These are phyloP conservation scores for Cymbopogon flexuosus DNA, from an alignment of 202 grass and related monocot species.

Conservation along the genomic window DNA sequence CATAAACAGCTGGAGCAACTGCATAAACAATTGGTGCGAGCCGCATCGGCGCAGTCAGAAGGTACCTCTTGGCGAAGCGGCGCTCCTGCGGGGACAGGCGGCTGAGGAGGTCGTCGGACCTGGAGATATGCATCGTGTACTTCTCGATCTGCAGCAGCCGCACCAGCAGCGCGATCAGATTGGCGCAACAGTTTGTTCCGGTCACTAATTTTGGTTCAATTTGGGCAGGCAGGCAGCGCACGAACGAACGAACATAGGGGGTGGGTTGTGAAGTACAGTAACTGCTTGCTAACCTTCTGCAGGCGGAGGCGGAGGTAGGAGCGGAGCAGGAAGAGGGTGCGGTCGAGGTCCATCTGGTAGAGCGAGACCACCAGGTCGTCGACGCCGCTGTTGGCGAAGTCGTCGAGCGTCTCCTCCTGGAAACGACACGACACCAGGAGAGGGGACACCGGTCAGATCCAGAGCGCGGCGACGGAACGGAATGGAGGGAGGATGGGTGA, in stretches of 20 bases:
- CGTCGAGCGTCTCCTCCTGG: conserved; percentile 82
- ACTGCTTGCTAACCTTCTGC: conserved; percentile 43
- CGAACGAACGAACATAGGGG: neutral
- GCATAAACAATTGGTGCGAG: too few relatives aligned
- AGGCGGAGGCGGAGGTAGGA: conserved; percentile 87
- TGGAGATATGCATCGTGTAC: conserved; percentile 61
- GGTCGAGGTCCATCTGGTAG: conserved; percentile 91
- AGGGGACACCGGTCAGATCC: neutral
- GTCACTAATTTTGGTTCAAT: neutral
- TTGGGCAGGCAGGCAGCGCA: neutral
- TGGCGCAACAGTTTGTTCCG: neutral
- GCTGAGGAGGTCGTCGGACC: conserved; percentile 37
- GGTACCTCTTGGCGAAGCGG: conserved; percentile 56
- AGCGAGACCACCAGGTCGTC: conserved; percentile 88
- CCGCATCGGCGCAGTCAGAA: too few relatives aligned
- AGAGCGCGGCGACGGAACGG: too few relatives aligned
- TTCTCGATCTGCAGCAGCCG: conserved; percentile 64
- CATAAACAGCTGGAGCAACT: neutral
- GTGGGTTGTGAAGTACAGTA: too few relatives aligned
- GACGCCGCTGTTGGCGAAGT: conserved; percentile 47
- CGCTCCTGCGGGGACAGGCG: conserved; percentile 63
- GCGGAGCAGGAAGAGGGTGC: conserved; percentile 75
- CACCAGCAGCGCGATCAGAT: neutral
- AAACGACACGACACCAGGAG: neutral
- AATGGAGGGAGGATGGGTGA: too few relatives aligned